These are phyloP conservation scores for Sporothrix brunneoviolacea DNA, from an alignment of 2,329 filamentous ascomycete species.

Conservation along the genomic window DNA sequence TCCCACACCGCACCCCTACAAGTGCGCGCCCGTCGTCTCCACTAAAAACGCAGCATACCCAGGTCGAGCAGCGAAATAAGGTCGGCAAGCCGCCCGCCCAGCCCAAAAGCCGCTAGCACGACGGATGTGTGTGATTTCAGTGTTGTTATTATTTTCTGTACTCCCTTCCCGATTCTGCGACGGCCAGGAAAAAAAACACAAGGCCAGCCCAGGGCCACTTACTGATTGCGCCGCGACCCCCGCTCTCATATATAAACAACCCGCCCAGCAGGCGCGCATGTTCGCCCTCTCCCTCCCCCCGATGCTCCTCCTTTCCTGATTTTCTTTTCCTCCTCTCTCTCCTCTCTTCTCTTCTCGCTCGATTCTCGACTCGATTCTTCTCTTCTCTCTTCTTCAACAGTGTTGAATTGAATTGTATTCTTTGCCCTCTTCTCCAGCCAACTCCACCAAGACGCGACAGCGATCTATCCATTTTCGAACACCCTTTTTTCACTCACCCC, in stretches of 20 bases:
- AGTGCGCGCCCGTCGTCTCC: not conserved
- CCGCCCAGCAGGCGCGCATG: slow-evolving; percentile 45
- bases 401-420: slow-evolving; percentile 11
- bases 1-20: no score
- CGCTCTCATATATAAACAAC: slow-evolving; percentile 55
- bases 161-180: not conserved
- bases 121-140: slow-evolving; percentile 21
- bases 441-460: slow-evolving; percentile 14
- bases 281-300: slow-evolving; percentile 34
- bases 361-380: slow-evolving; percentile 5
- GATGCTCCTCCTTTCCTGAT: slow-evolving; percentile 32
- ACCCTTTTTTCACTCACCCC: not conserved
- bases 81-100: not conserved
- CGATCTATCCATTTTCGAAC: no score
- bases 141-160: not conserved
- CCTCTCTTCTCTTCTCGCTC: slow-evolving; percentile 11
- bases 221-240: slow-evolving; percentile 52
- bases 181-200: not conserved
- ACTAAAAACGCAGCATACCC: not conserved
- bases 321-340: slow-evolving; percentile 1
- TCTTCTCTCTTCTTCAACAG: not conserved
- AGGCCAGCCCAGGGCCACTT: slow-evolving; percentile 20
- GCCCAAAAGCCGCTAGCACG: slow-evolving; percentile 11
- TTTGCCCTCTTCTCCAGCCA: slow-evolving; percentile 22
- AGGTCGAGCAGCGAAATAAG: slow-evolving; percentile 1